Base-by-base conservation (phyloP, 805 yeast genomes). In the Saccharomyces mikatae region DNA sequence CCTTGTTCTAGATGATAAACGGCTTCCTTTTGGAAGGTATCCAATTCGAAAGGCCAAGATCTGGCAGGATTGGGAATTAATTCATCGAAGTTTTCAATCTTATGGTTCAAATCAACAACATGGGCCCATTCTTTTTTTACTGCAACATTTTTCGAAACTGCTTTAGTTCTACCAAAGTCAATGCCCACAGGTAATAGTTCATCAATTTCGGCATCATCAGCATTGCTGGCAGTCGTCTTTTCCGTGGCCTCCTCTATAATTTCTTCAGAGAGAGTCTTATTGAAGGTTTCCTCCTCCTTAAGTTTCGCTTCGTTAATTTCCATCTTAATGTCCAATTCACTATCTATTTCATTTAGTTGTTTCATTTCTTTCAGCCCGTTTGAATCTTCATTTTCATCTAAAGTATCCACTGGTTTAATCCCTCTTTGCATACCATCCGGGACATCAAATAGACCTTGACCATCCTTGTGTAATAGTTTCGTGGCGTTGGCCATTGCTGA, bases 1-100 rank as follows among this genome's bases (percentile, higher is more conserved):
- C 98, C 98, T 70, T 90, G 96, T 66, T 94, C 99, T 57, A 94
- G 75, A 70, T 91, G 98, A 66, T 87, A 94, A 0, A 94, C 87
- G 0, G 99, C 99, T 71, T 94, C 98, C 66, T 94, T 90, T 68
- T 94, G 99, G 72, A 94, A 94, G 32, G 87, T 84, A 72, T 94
- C 99, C 49, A 94, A 76, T 67, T 90, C 92, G 65, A 94, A 94
- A 0, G 99, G 97, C 94, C 96, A 94, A 47, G 78, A 82, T 52
- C 96, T 76, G 0, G 99, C 99, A 76, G 92, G 92, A 57, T 87
- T 83, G 0, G 99, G 98, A 5, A 94, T 89, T 51, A 94, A 74
- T 62, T 91, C 96, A 21, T 80, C 76, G 66, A 94, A 94, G 68
- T 94, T 90, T 26, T 85, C 87, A 54, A 94, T 81, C 56, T 80